These are phyloP conservation scores for Dioscorea dumetorum DNA, from an alignment of 106 monocot species.

Conservation along the genomic window DNA sequence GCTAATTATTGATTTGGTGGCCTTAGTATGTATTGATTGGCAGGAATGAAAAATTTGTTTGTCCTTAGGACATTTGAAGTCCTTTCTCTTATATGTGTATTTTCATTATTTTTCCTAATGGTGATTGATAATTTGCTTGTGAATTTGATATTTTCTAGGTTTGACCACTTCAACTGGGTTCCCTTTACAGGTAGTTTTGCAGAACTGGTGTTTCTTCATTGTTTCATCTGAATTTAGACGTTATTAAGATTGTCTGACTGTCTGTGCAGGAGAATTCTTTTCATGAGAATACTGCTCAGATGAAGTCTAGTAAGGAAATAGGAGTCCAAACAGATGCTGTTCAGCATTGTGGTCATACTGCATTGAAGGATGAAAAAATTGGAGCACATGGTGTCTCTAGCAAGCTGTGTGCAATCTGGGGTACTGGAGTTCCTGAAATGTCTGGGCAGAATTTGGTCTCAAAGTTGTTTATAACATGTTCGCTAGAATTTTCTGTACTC, in stretches of 20 bases:
- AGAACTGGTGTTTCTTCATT: not conserved
- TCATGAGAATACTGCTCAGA: constrained; percentile 9
- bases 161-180: constrained; percentile 17
- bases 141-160: constrained; percentile 24
- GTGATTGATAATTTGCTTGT: not conserved
- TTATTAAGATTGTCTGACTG: not conserved
- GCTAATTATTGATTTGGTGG: no score
- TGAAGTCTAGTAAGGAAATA: constrained; percentile 20
- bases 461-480: constrained; percentile 47
- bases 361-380: not conserved
- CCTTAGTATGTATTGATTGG: no score
- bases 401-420: constrained; percentile 58
- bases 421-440: constrained; percentile 15
- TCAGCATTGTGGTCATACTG: constrained; percentile 11
- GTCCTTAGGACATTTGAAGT: no score
- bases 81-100: not conserved
- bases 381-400: constrained; percentile 24
- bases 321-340: constrained; percentile 57
- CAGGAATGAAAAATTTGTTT: no score
- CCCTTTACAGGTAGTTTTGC: constrained; percentile 31
- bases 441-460: constrained; percentile 33
- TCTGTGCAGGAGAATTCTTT: constrained; percentile 22
- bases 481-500: constrained; percentile 56
- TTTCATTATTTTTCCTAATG: not conserved
- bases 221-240: not conserved